Evolutionary conservation across 2,329 filamentous ascomycete genomes (phyloP), one percentile per base, ranked within the genome.

Genomic region (Zasmidium angulare): DNA sequence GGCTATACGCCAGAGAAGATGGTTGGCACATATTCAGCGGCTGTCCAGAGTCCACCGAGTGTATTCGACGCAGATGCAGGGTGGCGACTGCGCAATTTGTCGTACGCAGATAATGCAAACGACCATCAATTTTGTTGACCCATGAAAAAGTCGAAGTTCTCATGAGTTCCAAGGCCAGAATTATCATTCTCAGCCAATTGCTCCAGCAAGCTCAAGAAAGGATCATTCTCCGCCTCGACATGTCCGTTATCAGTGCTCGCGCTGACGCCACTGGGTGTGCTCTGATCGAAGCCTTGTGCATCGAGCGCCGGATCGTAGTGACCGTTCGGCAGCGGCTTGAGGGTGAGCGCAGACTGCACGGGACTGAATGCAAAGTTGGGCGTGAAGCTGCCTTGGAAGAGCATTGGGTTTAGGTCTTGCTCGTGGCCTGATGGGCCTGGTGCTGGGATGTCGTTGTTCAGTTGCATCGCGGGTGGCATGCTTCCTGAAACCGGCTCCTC

Each of bases 171-270:
- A 23, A 66, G 60, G 53, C 84, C 79, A 46, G 81, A 80, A 55
- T 89, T 84, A 74, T 93, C 90, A 68, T 91, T 92, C 74, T 95
- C 90, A 0, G 90, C 90, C 59, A 95, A 80, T 75, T 95, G 90
- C 72, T 95, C 90, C 36, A 95, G 77, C 46, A 95, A 76, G 62
- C 85, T 89, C 46, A 95, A 75, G 70, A 96, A 95, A 0, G 90
- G 90, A 69, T 95, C 91, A 67, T 90, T 92, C 65, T 93, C 90
- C 20, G 71, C 68, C 60, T 78, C 77, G 21, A 40, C 77, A 52
- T 77, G 72, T 53, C 71, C 72, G 14, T 70, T 73, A n/a, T 71
- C 73, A 47, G 72, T 67, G 50, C 67, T 66, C 12, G 75, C 75
- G 58, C 76, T 79, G n/a, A 74, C 71, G 24, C 71, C 77, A 50